Base-by-base conservation (phyloP, 2,329 filamentous ascomycete genomes). In the Pseudogymnoascus sp. region DNA sequence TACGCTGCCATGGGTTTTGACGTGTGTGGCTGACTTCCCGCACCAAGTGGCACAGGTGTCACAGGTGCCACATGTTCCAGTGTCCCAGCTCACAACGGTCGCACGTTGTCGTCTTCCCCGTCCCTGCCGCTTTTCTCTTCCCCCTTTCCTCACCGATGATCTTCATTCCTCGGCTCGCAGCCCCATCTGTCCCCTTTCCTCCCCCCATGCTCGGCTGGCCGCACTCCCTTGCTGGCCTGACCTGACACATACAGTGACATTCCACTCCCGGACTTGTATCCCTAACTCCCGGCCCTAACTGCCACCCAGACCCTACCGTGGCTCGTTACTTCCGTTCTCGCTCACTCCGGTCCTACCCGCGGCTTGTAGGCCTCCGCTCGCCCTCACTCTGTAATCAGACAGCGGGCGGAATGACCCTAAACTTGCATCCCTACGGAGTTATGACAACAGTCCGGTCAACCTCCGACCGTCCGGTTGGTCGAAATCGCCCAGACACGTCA, bases 401-500 rank as follows among this genome's bases (percentile, higher is more conserved):
- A 4, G 3, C 10, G 45, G 45, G 3, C 5, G 10, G n/a, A 18
- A 15, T 31, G 45, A 29, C 27, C 21, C n/a, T 52, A 31, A 15
- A 21, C 21, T 21, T 15, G n/a, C 27, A 31, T n/a, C n/a, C 45
- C n/a, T 52, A 31, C 27, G 27, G 45, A 52, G 45, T 52, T 52
- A 18, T 52, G 45, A 31, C 27, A 52, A 15, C 45, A 31, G 45
- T 8, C 10, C 40, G 25, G 15, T 52, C 45, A 31, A 31, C 27
- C 45, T 52, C 45, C 45, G 45, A 52, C n/a, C 58, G n/a, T 21
- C 45, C 13, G 64, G 45, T 40, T 59, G 25, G 42, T 60, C 42
- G 63, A 60, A 21, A 40, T 59, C 31, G 33, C 59, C 63, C 63
- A 64, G 3, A 62, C 61, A 18, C 37, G 21, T 31, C 29, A 31